Evolutionary conservation across 1,284 basidiomycete genomes (phyloP), one percentile per base, ranked within the genome.

Genomic region (Ustilago vetiveriae): DNA sequence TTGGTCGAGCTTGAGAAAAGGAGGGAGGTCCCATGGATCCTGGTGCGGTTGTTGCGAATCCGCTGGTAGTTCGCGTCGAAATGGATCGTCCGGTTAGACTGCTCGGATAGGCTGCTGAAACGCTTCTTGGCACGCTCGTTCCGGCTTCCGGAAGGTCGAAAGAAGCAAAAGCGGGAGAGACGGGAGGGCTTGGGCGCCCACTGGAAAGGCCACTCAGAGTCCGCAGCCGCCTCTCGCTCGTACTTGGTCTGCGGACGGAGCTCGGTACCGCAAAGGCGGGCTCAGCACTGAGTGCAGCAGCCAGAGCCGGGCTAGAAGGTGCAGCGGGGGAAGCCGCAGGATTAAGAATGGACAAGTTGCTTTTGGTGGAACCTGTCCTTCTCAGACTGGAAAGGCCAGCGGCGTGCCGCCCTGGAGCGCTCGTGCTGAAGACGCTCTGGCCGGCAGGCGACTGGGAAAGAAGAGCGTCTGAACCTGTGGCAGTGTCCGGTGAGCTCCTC

Each of bases 301-400:
- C 63, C 19, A 69, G 21, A 0, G 66, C 63, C 3, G 73, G 70
- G 19, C 72, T 74, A 4, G 66, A 63, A 14, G 72, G 55, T 6
- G 47, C 58, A 19, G 39, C 35, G 3, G 65, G 45, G 21, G 53
- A 36, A 21, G 38, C 44, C 16, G 42, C 19, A 1, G 53, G 36
- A 16, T 62, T 48, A 8, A 54, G 24, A 13, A 58, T 33, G 6
- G 68, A 47, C 19, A 62, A 17, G 16, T 54, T 62, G 53, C 52
- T 47, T 19, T 53, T 66, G 39, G 42, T 66, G 5, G 68, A 71
- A 1, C 49, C 62, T 1, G 63, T 69, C 17, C 72, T 47, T 11
- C 75, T 46, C 13, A 77, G 40, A 23, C 71, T 75, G 6, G 75
- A 75, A 3, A 77, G 65, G 5, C 75, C 75, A 2, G 75, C 75